A percentile compares a stretch with the other conserved stretches of the same genome.
Conservation (phyloP, 495 filamentous ascomycete species). For the Neurospora sp. region DNA sequence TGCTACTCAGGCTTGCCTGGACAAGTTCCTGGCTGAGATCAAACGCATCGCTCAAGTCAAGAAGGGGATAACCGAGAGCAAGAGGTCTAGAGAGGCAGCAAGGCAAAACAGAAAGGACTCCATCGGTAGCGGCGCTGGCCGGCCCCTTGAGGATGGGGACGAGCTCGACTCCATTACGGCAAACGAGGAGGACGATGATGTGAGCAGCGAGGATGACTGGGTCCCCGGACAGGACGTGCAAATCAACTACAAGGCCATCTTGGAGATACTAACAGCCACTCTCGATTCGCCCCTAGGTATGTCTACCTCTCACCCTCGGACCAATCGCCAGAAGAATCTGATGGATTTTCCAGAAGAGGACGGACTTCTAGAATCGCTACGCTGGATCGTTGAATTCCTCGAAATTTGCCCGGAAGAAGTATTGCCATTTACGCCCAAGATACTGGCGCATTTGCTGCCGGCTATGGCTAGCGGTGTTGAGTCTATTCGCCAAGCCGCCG, state of each 20-base stretch:
- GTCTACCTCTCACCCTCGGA: conserved; percentile 6
- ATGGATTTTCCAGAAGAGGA: conserved; percentile 57
- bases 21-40: conserved; percentile 87
- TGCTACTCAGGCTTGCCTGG: conserved; percentile 80
- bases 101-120: conserved; percentile 54
- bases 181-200: conserved; percentile 46
- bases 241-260: conserved; percentile 81
- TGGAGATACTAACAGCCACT: conserved; percentile 86
- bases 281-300: conserved; percentile 73
- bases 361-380: conserved; percentile 77
- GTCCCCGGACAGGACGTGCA: conserved; percentile 94
- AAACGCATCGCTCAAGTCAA: conserved; percentile 88
- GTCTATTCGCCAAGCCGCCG: conserved; percentile 77
- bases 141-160: conserved; percentile 31
- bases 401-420: conserved; percentile 97
- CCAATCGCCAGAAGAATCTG: conserved; percentile 9
- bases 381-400: conserved; percentile 94
- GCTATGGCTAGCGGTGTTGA: conserved; percentile 89
- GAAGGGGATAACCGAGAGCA: conserved; percentile 82
- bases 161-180: conserved; percentile 49
- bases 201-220: conserved; percentile 78
- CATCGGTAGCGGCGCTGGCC: conserved; percentile 50
- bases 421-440: conserved; percentile 83
- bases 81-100: conserved; percentile 57
- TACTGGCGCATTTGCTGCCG: conserved; percentile 85